Conservation (phyloP, 2,329 filamentous ascomycete genomes). For the Diaporthe batatas region DNA sequence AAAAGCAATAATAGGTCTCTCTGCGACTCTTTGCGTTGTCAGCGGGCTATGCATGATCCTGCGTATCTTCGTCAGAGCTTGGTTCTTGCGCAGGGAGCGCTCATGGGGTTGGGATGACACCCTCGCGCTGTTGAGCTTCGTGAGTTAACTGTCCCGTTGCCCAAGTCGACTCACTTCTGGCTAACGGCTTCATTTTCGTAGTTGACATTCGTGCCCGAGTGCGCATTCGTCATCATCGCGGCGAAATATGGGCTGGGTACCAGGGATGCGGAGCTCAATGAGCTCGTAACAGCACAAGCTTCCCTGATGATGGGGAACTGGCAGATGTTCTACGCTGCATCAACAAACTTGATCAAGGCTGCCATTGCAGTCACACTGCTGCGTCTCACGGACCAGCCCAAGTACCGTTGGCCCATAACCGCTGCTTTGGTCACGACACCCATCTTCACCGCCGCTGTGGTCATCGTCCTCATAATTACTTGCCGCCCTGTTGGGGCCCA, state of each 20-base stretch:
- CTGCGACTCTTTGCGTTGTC: not conserved
- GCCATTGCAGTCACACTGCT: conserved; percentile 28
- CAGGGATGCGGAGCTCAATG: conserved; percentile 9
- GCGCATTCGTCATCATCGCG: conserved; percentile 13
- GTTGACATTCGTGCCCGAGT: conserved; percentile 15
- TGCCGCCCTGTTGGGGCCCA: conserved; percentile 32
- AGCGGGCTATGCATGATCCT: not conserved
- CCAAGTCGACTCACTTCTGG: too few relatives aligned
- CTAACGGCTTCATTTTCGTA: not conserved
- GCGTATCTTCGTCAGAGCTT: conserved; percentile 8
- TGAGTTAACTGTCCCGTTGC: not conserved
- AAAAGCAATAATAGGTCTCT: not conserved
- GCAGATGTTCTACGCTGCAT: conserved; percentile 29
- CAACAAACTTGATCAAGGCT: conserved; percentile 20
- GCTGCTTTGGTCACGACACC: not conserved
- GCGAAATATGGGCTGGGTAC: conserved; percentile 16
- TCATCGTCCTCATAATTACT: conserved; percentile 53
- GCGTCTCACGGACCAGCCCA: conserved; percentile 48
- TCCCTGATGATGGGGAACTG: conserved; percentile 9
- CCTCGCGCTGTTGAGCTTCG: conserved; percentile 26
- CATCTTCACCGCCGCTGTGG: conserved; percentile 7
- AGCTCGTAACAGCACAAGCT: conserved; percentile 1
- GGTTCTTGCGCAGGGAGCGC: not conserved
- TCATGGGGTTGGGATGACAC: conserved; percentile 29
- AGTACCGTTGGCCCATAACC: conserved; percentile 19